Evolutionary conservation across 1,284 basidiomycete species (phyloP), one percentile per base, ranked within the genome.

Genomic region (Tilletia indica): DNA sequence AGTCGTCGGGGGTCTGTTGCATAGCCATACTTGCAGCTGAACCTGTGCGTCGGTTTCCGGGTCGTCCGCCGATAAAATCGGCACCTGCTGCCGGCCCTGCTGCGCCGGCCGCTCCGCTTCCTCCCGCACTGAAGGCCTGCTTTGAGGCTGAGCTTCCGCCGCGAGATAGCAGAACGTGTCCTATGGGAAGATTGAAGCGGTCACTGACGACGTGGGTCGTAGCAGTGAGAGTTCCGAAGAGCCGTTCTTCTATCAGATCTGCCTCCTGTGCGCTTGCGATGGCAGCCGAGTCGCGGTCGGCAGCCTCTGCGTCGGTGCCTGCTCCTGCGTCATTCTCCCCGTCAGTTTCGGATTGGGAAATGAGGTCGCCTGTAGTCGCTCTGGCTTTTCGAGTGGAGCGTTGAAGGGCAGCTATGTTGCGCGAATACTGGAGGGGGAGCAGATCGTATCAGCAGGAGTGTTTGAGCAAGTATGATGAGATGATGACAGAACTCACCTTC

Each of bases 1-100:
- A 82, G 63, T 81, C 82, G n/a, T 67, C 47, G 47, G 66, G 45
- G 9, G 47, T 67, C 1, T 67, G 42, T 25, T 67, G 66, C n/a
- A 48, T 16, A 6, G 38, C 11, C 6, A 8, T 42, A 21, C 64
- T 42, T 8, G 12, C 11, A 25, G 6, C 64, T 12, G 39, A 45
- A 8, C 64, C 64, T 8, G 12, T n/a, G 64, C 64, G 64, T 4
- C 38, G 4, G 64, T 5, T 25, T 3, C 16, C 39, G 21, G 38
- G 34, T 45, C 39, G 14, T 0, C 64, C 64, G 5, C n/a, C 14
- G 11, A 19, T 6, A 9, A 42, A 12, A 48, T 48, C 38, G 19
- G 38, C 6, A 4, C n/a, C 38, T 12, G 63, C 19, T n/a, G 64
- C 31, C 47, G 38, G 25, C 25, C 25, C 25, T 31, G 25, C 25